Evolutionary conservation across 1,139 yeast genomes (phyloP).

Genomic region (Pneumocystis jirovecii): DNA sequence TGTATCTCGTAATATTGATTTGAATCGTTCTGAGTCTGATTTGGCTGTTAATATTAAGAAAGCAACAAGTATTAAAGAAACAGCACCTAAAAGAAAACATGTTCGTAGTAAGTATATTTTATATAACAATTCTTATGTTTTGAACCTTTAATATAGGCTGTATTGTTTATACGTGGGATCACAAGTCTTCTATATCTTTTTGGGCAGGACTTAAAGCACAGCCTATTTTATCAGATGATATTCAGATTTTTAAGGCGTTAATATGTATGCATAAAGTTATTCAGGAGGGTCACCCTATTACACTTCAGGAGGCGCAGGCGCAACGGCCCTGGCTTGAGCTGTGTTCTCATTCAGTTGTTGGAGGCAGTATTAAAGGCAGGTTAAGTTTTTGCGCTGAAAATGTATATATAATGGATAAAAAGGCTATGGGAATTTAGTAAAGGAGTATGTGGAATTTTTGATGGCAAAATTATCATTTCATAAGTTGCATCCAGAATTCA

Average conservation of each 20-base stretch:
- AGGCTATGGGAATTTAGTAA: conserved; percentile 60
- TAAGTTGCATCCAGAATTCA: conserved; percentile 71
- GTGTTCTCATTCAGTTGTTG: conserved; percentile 29
- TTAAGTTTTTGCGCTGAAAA: background rate
- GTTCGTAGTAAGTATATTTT: conserved; percentile 30
- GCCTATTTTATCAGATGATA: conserved; percentile 68
- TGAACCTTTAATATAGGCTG: conserved; percentile 35
- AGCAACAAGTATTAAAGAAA: conserved; percentile 75
- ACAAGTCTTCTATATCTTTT: conserved; percentile 68
- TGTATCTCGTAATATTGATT: background rate
- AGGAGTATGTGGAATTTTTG: conserved; percentile 59
- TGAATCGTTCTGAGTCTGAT: conserved; percentile 17
- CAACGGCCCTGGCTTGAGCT: conserved; percentile 51
- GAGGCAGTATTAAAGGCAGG: conserved; percentile 15
- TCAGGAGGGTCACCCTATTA: conserved; percentile 89
- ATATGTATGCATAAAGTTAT: conserved; percentile 82
- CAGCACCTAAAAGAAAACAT: conserved; percentile 91
- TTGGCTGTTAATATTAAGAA: conserved; percentile 54
- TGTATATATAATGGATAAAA: background rate
- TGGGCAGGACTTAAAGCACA: conserved; percentile 73
- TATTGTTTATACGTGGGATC: conserved; percentile 94
- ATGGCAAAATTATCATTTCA: conserved; percentile 70
- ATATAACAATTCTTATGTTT: conserved; percentile 21
- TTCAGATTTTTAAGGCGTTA: conserved; percentile 76
- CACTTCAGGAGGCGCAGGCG: conserved; percentile 65